These are phyloP conservation scores for Cardiospermum halicacabum DNA, from an alignment of 345 rosid genomes.

Conservation along the genomic window DNA sequence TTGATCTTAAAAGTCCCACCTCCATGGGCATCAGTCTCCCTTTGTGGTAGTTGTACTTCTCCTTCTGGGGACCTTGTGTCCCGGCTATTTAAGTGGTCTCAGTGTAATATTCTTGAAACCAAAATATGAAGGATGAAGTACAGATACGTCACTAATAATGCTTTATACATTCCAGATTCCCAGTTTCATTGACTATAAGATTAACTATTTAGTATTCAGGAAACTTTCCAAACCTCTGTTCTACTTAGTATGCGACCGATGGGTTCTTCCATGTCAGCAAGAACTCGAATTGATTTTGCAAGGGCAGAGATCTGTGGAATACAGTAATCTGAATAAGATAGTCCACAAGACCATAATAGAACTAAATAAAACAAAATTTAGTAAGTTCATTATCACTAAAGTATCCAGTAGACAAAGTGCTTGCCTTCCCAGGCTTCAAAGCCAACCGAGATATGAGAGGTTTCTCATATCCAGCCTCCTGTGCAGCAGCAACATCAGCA, in stretches of 20 bases:
- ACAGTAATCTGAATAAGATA: slow-evolving; percentile 3
- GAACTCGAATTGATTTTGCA: slow-evolving; percentile 46
- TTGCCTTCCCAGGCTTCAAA: slow-evolving; percentile 57
- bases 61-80: too few species aligned
- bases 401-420: slow-evolving; percentile 3
- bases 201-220: neutral
- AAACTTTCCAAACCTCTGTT: slow-evolving; percentile 40
- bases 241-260: slow-evolving; percentile 41
- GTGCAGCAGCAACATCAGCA: slow-evolving; percentile 50
- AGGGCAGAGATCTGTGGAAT: slow-evolving; percentile 38
- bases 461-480: slow-evolving; percentile 37
- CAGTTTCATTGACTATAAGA: neutral
- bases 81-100: too few species aligned
- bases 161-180: neutral
- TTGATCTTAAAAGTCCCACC: too few species aligned
- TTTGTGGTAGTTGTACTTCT: too few species aligned
- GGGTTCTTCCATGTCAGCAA: slow-evolving; percentile 61
- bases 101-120: too few species aligned
- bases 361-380: neutral
- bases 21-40: too few species aligned
- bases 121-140: neutral
- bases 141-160: neutral
- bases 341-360: neutral
- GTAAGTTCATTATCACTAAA: slow-evolving; percentile 3
- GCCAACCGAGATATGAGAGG: slow-evolving; percentile 45